phyloP scores from a whole-genome alignment of 2,329 filamentous ascomycete genomes.

The Aspergillus brunneoviolaceus region DNA sequence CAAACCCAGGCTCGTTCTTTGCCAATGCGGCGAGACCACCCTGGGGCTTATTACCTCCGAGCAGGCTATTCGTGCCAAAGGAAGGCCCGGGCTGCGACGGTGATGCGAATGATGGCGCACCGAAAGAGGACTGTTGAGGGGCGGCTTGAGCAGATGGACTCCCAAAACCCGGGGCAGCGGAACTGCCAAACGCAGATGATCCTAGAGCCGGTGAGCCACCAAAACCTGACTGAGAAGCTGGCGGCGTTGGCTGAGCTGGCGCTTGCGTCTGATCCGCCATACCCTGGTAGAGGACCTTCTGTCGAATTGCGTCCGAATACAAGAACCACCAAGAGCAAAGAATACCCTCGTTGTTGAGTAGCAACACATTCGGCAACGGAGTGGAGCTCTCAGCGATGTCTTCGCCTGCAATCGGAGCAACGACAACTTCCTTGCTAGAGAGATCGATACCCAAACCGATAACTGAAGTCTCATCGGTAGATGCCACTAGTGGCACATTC shows the following conservation, averaged over 20 bases:
- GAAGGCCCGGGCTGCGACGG: conserved; percentile 27
- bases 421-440: conserved; percentile 76
- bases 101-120: conserved; percentile 34
- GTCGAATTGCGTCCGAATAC: conserved; percentile 80
- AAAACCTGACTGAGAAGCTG: conserved; percentile 21
- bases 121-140: conserved; percentile 26
- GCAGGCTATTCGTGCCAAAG: conserved; percentile 29
- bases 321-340: conserved; percentile 88
- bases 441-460: conserved; percentile 81
- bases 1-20: conserved; percentile 29
- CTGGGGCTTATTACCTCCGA: conserved; percentile 28
- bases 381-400: conserved; percentile 76
- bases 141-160: conserved; percentile 29
- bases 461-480: conserved; percentile 68
- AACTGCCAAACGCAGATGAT: conserved; percentile 28
- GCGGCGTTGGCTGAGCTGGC: conserved; percentile 18
- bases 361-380: conserved; percentile 79
- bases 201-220: neutral
- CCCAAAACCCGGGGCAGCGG: conserved; percentile 23
- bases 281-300: conserved; percentile 71
- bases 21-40: conserved; percentile 36
- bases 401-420: conserved; percentile 72
- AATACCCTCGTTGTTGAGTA: conserved; percentile 85
- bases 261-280: conserved; percentile 46
- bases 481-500: conserved; percentile 68